A percentile compares a stretch with the other conserved stretches of the same genome.
These are phyloP conservation scores for Candida dajiaensis DNA, from an alignment of 805 yeast species.

Conservation along the genomic window DNA sequence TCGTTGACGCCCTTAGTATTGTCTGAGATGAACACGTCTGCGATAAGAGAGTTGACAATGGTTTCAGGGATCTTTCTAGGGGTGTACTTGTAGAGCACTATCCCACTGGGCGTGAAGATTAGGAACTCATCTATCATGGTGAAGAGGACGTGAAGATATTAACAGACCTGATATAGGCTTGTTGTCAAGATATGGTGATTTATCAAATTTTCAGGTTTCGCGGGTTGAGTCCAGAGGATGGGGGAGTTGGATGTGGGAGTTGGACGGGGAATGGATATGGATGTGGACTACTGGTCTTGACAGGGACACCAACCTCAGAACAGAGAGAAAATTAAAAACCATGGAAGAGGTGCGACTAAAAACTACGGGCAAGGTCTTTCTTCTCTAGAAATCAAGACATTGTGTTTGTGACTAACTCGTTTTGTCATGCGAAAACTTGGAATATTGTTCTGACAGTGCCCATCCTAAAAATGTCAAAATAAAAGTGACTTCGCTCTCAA, in stretches of 20 bases:
- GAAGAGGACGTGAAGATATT: not conserved
- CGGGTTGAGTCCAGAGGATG: not conserved
- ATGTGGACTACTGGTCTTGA: no score
- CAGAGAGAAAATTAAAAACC: no score
- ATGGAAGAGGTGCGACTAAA: no score
- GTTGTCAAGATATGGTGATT: not conserved
- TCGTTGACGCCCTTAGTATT: slow-evolving; percentile 21
- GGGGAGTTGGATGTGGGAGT: not conserved
- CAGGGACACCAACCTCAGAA: no score
- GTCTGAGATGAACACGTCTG: slow-evolving; percentile 42
- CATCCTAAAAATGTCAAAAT: not conserved
- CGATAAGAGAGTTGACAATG: slow-evolving; percentile 41
- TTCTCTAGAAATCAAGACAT: no score
- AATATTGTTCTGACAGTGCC: no score
- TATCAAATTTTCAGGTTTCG: not conserved
- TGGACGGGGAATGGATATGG: not conserved
- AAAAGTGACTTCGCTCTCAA: not conserved
- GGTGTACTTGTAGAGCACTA: slow-evolving; percentile 43
- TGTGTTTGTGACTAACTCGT: no score
- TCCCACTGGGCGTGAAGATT: slow-evolving; percentile 47
- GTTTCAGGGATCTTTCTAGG: slow-evolving; percentile 33
- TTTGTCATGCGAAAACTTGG: no score
- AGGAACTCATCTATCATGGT: slow-evolving; percentile 42
- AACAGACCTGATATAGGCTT: not conserved
- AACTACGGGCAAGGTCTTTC: no score